phyloP scores from a whole-genome alignment of 768 basidiomycete species.

The Chiua virens region DNA sequence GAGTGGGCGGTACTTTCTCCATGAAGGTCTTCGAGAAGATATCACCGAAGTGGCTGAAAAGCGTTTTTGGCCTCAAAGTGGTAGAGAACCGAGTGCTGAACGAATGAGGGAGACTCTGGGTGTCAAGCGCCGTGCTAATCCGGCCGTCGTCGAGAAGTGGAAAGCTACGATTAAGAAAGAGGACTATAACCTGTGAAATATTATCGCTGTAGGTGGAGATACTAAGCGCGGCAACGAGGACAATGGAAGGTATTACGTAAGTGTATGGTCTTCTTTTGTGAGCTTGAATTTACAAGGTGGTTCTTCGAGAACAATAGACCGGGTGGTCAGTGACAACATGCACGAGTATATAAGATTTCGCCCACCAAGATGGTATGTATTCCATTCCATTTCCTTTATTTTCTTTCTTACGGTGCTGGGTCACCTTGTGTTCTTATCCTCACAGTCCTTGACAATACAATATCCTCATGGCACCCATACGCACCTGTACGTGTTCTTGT shows the following conservation, averaged over 20 bases:
- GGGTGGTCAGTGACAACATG: constrained; percentile 12
- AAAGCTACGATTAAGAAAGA: too few species aligned
- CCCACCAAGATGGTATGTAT: not conserved
- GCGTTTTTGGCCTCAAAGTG: too few species aligned
- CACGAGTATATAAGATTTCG: constrained; percentile 24
- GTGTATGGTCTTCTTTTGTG: not conserved
- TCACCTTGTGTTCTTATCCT: constrained; percentile 24
- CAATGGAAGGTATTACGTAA: constrained; percentile 27
- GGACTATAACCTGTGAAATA: too few species aligned
- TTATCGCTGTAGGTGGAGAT: too few species aligned
- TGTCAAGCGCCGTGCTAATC: too few species aligned
- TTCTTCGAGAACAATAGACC: constrained; percentile 33
- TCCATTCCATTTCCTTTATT: constrained; percentile 4
- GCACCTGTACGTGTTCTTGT: constrained; percentile 43
- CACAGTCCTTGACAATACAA: constrained; percentile 14
- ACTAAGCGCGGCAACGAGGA: constrained; percentile 13
- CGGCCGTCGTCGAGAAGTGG: too few species aligned
- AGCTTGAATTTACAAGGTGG: not conserved
- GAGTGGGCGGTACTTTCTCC: too few species aligned
- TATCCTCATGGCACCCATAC: constrained; percentile 29
- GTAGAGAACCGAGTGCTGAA: too few species aligned
- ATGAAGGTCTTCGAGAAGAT: too few species aligned
- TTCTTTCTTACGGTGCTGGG: constrained; percentile 31
- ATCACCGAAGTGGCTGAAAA: too few species aligned
- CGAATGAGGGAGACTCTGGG: too few species aligned